These are phyloP conservation scores for Eucalyptus albens DNA, from an alignment of 345 rosid species.

Conservation along the genomic window DNA sequence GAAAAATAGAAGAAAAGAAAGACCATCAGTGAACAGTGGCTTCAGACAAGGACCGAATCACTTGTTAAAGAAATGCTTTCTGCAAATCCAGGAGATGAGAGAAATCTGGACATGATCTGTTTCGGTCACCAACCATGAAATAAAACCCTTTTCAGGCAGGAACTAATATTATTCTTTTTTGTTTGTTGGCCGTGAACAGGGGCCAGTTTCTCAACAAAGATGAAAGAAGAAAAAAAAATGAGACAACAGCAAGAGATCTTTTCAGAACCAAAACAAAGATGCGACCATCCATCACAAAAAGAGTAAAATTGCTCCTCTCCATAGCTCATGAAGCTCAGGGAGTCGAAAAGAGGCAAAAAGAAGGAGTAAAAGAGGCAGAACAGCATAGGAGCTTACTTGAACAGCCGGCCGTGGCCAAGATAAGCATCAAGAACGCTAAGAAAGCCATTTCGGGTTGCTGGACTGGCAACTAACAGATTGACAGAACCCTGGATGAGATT, in stretches of 20 bases:
- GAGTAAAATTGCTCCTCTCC: not conserved
- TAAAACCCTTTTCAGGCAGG: not conserved
- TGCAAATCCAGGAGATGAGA: not conserved
- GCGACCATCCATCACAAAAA: not conserved
- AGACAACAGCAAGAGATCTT: not conserved
- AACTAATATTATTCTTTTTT: not conserved
- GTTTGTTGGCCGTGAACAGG: not conserved
- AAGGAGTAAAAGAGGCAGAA: not conserved
- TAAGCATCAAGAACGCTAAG: slow-evolving; percentile 28
- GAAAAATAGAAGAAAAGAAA: not conserved
- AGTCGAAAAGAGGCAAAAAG: not conserved
- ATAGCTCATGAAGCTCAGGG: not conserved
- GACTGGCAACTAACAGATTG: not conserved
- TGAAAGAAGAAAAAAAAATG: not conserved
- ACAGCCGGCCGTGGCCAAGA: slow-evolving; percentile 38
- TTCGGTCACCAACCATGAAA: not conserved
- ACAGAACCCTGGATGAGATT: not conserved
- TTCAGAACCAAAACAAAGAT: not conserved
- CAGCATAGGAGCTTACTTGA: slow-evolving; percentile 42
- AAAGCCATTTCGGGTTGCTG: slow-evolving; percentile 25
- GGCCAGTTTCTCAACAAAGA: not conserved
- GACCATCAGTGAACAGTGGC: not conserved
- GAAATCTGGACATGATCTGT: not conserved
- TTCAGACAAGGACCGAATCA: not conserved
- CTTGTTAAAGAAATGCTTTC: not conserved